Evolutionary conservation across 768 basidiomycete species (phyloP), one percentile per base, ranked within the genome.

Genomic region (Crassisporium funariophilum): DNA sequence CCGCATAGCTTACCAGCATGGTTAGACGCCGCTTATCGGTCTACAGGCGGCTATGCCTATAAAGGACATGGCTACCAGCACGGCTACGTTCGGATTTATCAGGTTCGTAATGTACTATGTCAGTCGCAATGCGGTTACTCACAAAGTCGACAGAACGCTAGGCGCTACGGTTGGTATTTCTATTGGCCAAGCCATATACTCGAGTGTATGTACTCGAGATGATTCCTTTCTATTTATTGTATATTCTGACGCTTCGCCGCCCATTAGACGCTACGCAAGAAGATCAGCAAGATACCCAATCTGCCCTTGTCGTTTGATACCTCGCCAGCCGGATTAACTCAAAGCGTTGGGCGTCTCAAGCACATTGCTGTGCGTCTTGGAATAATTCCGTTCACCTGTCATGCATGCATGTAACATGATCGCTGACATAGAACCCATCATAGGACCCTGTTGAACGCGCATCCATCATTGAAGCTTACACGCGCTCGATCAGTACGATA

Each of bases 31-130:
- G 0, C 65, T 90, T 5, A 81, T 91, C 41, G 86, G 75, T 11
- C 66, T 93, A 11, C 91, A 93, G 66, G 88, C 89, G 1, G 84
- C 90, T 1, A 94, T 94, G 90, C 91, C 91, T 0, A 57, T 89
- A 12, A 84, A 82, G 55, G 88, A 92, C 53, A 90, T 92, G 88
- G 88, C 90, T 2, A 90, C 90, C 2, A 82, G 81, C 43, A 90
- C 90, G 0, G 71, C 78, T 1, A 81, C 82, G 0, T 86, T 85
- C 57, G 78, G 79, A 16, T 84, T 93, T 58, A 68, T 92, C 52
- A 76, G 86, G 81, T 83, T 4, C 21, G 20, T 42, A 20, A 25
- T 35, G 39, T 23, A 35, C 50, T 13, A 46, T 36, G 35, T 23
- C 35, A n/a, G 29, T 38, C 46, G 43, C 13, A 52, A n/a, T 27